phyloP scores from a whole-genome alignment of 2,329 filamentous ascomycete species.

The Neocucurbitaria cava region DNA sequence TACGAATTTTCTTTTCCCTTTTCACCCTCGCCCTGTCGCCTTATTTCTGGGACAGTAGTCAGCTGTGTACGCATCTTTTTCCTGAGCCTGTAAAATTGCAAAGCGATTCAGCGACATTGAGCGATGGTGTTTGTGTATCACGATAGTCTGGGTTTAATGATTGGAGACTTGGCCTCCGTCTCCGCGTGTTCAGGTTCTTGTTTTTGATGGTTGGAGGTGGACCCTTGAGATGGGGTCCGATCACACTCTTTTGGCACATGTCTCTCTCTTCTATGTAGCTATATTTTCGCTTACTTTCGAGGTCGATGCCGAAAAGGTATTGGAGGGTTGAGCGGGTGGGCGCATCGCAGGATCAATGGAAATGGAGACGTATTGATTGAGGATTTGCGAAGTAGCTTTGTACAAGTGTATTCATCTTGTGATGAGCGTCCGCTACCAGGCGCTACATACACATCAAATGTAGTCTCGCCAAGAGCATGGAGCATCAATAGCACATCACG shows the following conservation, averaged over 20 bases:
- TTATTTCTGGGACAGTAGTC: background rate
- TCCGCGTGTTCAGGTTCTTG: background rate
- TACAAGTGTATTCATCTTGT: too few relatives aligned
- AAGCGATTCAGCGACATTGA: background rate
- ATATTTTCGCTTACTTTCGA: background rate
- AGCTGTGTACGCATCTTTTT: background rate
- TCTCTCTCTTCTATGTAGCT: conserved; percentile 1
- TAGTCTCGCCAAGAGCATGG: too few relatives aligned
- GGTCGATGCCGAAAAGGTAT: background rate
- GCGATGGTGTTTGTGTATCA: conserved; percentile 2
- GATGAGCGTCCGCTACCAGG: too few relatives aligned
- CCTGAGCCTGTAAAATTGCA: background rate
- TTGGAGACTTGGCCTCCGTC: background rate
- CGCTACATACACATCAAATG: too few relatives aligned
- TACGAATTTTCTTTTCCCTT: conserved; percentile 31
- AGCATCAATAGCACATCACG: too few relatives aligned
- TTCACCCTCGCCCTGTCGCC: conserved; percentile 1
- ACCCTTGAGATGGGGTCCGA: background rate
- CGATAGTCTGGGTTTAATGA: conserved; percentile 2
- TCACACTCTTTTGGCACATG: conserved; percentile 1
- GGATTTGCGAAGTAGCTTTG: too few relatives aligned
- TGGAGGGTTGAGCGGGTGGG: background rate
- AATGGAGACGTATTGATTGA: too few relatives aligned
- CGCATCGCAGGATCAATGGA: background rate
- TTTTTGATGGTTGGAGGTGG: background rate